Evolutionary conservation across 139 green algal genomes (phyloP).

Genomic region (Yamagishiella unicocca): DNA sequence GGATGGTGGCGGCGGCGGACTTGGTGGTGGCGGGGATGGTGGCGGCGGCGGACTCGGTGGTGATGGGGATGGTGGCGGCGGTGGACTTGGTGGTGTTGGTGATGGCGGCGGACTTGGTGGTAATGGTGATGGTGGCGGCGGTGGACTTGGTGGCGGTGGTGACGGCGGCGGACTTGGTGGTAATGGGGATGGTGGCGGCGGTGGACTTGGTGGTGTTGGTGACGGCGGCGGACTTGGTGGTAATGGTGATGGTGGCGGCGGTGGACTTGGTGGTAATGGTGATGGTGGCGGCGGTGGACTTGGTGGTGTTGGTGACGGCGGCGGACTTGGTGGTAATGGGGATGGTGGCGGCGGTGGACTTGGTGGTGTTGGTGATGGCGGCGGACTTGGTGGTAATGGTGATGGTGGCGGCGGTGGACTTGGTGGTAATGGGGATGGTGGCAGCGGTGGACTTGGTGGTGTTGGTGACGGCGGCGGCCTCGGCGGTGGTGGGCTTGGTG

Average conservation of each 20-base stretch:
- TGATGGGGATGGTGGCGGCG: not conserved
- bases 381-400: not conserved
- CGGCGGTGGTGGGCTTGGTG: not conserved
- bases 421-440: not conserved
- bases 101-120: not conserved
- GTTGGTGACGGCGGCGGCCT: not conserved
- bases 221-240: too few species aligned
- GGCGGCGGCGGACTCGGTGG: not conserved
- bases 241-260: not conserved
- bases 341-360: not conserved
- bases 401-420: not conserved
- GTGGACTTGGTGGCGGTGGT: too few species aligned
- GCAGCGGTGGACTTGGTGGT: not conserved
- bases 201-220: not conserved
- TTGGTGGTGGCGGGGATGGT: not conserved
- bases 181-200: not conserved
- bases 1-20: too few species aligned
- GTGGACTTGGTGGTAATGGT: not conserved
- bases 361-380: not conserved
- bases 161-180: not conserved
- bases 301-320: not conserved
- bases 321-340: not conserved
- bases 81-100: not conserved
- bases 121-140: not conserved
- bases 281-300: not conserved